These are phyloP conservation scores for Cantharellus cinnabarinus DNA, from an alignment of 768 basidiomycete genomes.

Conservation along the genomic window DNA sequence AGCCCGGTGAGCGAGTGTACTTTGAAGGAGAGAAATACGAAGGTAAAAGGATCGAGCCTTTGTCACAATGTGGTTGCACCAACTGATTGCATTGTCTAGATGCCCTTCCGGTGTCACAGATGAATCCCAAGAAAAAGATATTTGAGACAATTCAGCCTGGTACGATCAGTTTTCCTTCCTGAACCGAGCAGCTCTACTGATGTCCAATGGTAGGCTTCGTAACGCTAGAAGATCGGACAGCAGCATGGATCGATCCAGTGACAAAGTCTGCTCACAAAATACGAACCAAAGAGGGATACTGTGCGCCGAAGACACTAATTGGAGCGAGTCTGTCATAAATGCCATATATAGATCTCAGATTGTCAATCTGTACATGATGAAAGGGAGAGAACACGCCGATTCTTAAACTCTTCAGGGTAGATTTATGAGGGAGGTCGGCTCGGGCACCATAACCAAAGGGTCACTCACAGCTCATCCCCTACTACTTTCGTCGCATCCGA, in stretches of 20 bases:
- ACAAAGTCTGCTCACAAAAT: slow-evolving; percentile 69
- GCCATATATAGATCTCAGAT: too few species aligned
- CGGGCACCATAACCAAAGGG: too few species aligned
- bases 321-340: slow-evolving; percentile 30
- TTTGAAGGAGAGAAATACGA: slow-evolving; percentile 84
- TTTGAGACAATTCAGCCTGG: slow-evolving; percentile 94
- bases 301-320: slow-evolving; percentile 56
- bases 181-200: slow-evolving; percentile 2
- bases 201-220: slow-evolving; percentile 40
- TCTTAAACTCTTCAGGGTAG: too few species aligned
- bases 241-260: slow-evolving; percentile 78
- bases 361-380: too few species aligned
- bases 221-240: slow-evolving; percentile 70
- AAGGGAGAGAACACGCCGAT: too few species aligned
- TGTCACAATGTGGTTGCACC: not conserved
- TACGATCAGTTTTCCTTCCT: slow-evolving; percentile 13
- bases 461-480: too few species aligned
- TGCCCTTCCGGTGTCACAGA: slow-evolving; percentile 42
- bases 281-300: slow-evolving; percentile 63
- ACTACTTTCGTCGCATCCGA: too few species aligned
- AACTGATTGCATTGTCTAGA: slow-evolving; percentile 9
- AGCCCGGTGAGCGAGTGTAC: slow-evolving; percentile 85
- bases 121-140: slow-evolving; percentile 98
- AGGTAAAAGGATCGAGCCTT: slow-evolving; percentile 24
- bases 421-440: too few species aligned